Conservation (phyloP, 441 rosid genomes). For the Bocquillonia castaneifolia region DNA sequence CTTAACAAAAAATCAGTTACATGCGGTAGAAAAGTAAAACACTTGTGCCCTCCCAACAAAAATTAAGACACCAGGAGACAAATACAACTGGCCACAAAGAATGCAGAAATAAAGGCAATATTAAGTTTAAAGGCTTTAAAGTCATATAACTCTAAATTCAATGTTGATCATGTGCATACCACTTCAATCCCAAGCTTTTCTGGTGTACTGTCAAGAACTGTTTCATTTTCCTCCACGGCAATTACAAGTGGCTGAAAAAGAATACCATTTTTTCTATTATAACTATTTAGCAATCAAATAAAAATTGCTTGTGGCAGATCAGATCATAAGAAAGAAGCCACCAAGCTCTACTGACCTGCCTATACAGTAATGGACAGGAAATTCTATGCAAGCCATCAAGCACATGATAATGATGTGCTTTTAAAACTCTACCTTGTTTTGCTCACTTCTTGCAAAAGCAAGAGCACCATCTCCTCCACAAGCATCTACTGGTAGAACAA, state of each 20-base stretch:
- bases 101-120: background rate
- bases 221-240: slow-evolving; percentile 58
- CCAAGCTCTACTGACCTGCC: background rate
- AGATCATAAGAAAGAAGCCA: background rate
- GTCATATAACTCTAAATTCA: background rate
- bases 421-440: slow-evolving; percentile 35
- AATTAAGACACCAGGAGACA: background rate
- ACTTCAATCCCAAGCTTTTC: slow-evolving; percentile 50
- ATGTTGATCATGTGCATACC: slow-evolving; percentile 27
- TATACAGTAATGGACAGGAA: background rate
- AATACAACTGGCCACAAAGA: too few species aligned
- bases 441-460: slow-evolving; percentile 47
- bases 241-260: slow-evolving; percentile 49
- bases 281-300: background rate
- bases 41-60: background rate
- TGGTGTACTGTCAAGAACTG: slow-evolving; percentile 47
- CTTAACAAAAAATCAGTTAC: background rate
- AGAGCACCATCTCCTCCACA: slow-evolving; percentile 58
- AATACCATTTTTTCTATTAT: background rate
- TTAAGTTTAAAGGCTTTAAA: background rate
- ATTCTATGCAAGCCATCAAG: background rate
- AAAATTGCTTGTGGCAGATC: background rate
- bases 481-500: slow-evolving; percentile 48
- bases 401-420: background rate
- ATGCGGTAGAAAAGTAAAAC: background rate